Base-by-base conservation (phyloP, 108 stramenopile genomes). In the Ochromonas danica region DNA sequence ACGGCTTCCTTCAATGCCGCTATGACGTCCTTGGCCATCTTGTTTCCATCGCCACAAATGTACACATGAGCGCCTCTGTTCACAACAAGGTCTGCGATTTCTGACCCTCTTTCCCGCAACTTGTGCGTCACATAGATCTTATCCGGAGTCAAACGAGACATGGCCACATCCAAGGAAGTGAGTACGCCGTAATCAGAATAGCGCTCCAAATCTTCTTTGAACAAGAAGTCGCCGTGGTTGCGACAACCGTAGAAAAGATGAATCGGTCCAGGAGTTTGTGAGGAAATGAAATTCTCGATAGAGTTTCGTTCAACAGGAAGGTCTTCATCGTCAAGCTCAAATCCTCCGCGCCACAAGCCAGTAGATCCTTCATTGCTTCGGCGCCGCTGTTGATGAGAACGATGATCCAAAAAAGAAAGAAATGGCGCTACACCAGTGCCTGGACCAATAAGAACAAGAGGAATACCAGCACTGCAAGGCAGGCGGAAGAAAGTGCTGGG, bases 371-470 rank as follows among this genome's bases (percentile, higher is more conserved):
- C 35, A 36, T 28, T 25, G 31, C 10, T 28, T 27, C 40, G 14
- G 30, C 41, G 40, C 3, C 36, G 72, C 31, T 42, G 30, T 31
- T 57, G 40, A 14, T 14, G 17, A 10, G 10, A 14, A 14, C 72
- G 25, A 33, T 75, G 72, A 6, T 45, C 10, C 6, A 75, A 33
- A 41, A 75, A 75, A 60, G 14, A 6, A 33, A 75, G 6, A 41
- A 75, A 75, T 6, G 72, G 72, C 17, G 72, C 72, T 14, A 75
- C 72, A 10, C 72, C 72, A 60, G 72, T 75, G 40, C 72, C 72
- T 75, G 72, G 72, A 10, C 72, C 72, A 41, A 75, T 33, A 36
- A 75, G 72, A 31, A 75, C 38, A 10, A 75, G 31, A 27, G 72
- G 72, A 10, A 27, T 10, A 38, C 14, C 40, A 6, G 6, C 31